A percentile compares a stretch with the other conserved stretches of the same genome.
These are phyloP conservation scores for Botrytis galanthina DNA, from an alignment of 2,329 filamentous ascomycete species.

Conservation along the genomic window DNA sequence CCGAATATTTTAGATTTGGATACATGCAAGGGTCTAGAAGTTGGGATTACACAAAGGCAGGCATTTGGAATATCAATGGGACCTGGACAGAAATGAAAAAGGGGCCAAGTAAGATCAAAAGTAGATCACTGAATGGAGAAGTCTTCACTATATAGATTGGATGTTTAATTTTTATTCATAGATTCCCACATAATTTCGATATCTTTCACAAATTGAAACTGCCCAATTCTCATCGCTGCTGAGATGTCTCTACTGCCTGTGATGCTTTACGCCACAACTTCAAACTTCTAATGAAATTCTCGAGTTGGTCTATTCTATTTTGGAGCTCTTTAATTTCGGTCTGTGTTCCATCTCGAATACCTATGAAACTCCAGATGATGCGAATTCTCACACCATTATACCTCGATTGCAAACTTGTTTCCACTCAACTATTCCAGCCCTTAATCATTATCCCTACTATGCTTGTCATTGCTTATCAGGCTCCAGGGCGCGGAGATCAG, in stretches of 20 bases:
- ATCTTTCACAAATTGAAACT: not conserved
- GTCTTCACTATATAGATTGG: slow-evolving; percentile 20
- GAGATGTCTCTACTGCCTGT: not conserved
- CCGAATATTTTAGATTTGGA: slow-evolving; percentile 76
- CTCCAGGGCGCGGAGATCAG: not conserved
- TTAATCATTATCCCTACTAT: no score
- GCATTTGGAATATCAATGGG: slow-evolving; percentile 63
- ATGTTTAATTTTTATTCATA: not conserved
- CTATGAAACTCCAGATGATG: not conserved
- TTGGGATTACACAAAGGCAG: slow-evolving; percentile 74
- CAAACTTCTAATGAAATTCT: not conserved
- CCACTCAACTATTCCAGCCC: no score
- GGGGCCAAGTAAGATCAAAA: slow-evolving; percentile 37
- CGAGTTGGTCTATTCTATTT: not conserved
- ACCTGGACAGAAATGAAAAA: slow-evolving; percentile 62
- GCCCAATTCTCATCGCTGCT: not conserved
- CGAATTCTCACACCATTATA: not conserved
- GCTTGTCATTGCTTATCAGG: no score
- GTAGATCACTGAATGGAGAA: slow-evolving; percentile 28
- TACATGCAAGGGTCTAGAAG: slow-evolving; percentile 64
- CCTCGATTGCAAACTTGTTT: not conserved
- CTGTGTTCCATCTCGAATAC: not conserved
- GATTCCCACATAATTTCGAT: not conserved
- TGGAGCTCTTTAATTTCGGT: not conserved
- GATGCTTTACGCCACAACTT: not conserved